Base-by-base conservation (phyloP, 2,329 filamentous ascomycete species). In the Fusarium burgessii region DNA sequence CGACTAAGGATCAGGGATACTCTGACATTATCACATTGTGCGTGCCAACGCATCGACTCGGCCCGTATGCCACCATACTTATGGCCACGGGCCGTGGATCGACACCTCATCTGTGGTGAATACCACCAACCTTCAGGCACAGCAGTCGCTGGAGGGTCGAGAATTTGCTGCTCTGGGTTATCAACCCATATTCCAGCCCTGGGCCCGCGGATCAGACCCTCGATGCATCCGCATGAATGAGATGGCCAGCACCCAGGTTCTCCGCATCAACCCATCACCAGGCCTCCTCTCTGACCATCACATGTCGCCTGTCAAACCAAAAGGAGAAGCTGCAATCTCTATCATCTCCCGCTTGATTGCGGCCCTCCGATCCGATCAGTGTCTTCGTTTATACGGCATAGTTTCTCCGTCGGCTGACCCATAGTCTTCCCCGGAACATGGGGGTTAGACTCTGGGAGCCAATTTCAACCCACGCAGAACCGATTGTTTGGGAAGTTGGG, bases 211-310 rank as follows among this genome's bases (percentile, higher is more conserved):
- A 59, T 70, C 69, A 58, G 69, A 69, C 68, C 23, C 69, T 61
- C 64, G 60, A 54, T 66, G 61, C 59, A 74, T 69, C 60, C 71
- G 60, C 70, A 69, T 61, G 46, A 62, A 66, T 62, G 43, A 71
- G 63, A 74, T 71, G 58, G 45, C 57, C 42, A 62, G 43, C 33
- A 49, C 40, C 64, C 58, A 66, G 72, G 69, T 64, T 72, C 70
- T 72, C 72, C 62, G 70, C 72, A 75, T 75, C 70, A 75, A 66
- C 47, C 68, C 70, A 75, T 75, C 73, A 75, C 58, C 66, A 63
- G 72, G 51, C 43, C 69, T 38, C 59, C 43, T 61, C 66, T 51
- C 55, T 59, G 25, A 32, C 60, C 58, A 64, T 74, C 73, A 75
- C 73, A 74, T 74, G 73, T 43, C 32, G 51, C 58, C 33, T 58